Evolutionary conservation across 228 moss, liverwort and hornwort genomes (phyloP), one percentile per base, ranked within the genome.

Genomic region (Sphagnum magellanicum): DNA sequence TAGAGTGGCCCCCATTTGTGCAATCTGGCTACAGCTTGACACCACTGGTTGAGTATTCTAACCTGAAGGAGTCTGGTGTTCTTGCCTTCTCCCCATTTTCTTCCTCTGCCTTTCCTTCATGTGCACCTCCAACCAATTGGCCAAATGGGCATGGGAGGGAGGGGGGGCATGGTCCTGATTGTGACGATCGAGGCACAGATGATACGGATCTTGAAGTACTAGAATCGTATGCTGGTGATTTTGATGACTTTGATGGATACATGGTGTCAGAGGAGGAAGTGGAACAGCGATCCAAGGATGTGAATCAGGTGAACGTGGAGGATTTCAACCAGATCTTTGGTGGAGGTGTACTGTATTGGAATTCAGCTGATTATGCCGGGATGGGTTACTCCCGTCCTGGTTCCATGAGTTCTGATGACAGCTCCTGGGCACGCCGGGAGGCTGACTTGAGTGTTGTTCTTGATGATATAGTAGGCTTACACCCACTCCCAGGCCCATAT

Each of bases 271-370:
- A 94, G 76, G 93, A 94, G 70, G 93, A 94, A 82, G 91, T 89
- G 16, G 93, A 94, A 66, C 85, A 79, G 60, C 87, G 81, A 68
- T 52, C 81, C 57, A 91, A 94, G 60, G 87, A 89, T 70, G 66
- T 67, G 50, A 74, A 74, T 14, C 85, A 78, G 12, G 76, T 75
- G 62, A 84, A 78, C 71, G 77, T 79, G 70, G 87, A 88, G 69
- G 91, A 94, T 67, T 94, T 91, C 67, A 85, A 94, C 70, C 87
- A 94, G 74, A 85, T 91, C 61, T 94, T 94, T 72, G 93, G 93
- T 69, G 91, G 91, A 9, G 93, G 93, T 67, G 93, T 94, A 59
- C 91, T 94, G 93, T 94, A 94, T 68, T 94, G 93, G 93, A 94
- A 94, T 82, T 87, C 93, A 48, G 89, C 93, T 10, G 93, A 94